Evolutionary conservation across 139 green algal genomes (phyloP), one percentile per base, ranked within the genome.

Genomic region (Klebsormidium nitens): DNA sequence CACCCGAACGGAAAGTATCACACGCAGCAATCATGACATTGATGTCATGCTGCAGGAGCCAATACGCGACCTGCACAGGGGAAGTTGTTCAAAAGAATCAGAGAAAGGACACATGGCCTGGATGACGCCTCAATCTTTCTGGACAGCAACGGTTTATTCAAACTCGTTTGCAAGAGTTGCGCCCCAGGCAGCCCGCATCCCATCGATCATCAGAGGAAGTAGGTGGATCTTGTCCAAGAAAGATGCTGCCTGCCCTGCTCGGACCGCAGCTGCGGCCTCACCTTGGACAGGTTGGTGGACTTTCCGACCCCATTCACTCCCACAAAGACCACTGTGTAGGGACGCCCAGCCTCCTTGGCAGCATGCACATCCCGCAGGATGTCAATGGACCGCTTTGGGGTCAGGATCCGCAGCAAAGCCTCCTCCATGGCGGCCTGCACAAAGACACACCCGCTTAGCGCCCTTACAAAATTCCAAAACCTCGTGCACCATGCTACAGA

Each of bases 221-320:
- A n/a, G n/a, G n/a, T n/a, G n/a, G n/a, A n/a, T n/a, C n/a, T n/a
- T n/a, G n/a, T n/a, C n/a, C n/a, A n/a, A n/a, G n/a, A n/a, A n/a
- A n/a, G n/a, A n/a, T n/a, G n/a, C n/a, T n/a, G n/a, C n/a, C n/a
- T n/a, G n/a, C n/a, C n/a, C n/a, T n/a, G n/a, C n/a, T n/a, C n/a
- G n/a, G n/a, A n/a, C n/a, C n/a, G n/a, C n/a, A n/a, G n/a, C 23
- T 55, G 46, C 6, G 59, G 31, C 5, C 5, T 66, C 3, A 81
- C 69, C 84, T 99, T 99, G 65, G 94, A 88, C 39, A 99, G 87
- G 82, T 97, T 99, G 64, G 94, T 99, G 44, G 79, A 91, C 87
- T 99, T 99, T 68, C 94, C 94, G 31, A 99, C 94, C 19, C 94
- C 94, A 76, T 99, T 99, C n/a, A 98, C 94, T 28, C 94, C 94